Evolutionary conservation across 2,329 filamentous ascomycete species (phyloP).

Genomic region (Fusarium longipes): DNA sequence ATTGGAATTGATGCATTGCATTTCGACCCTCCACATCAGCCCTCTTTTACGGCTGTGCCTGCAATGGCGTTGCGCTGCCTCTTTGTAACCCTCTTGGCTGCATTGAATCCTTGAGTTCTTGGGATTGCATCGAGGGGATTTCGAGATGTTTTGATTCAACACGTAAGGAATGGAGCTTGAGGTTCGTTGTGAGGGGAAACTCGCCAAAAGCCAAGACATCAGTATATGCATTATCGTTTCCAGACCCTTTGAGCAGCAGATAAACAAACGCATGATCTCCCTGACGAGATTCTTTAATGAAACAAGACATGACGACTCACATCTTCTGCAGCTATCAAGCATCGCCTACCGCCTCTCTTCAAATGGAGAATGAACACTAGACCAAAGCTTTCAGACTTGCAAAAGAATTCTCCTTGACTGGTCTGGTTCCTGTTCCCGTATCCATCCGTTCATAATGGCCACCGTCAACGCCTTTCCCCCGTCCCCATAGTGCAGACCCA

Average conservation of each 20-base stretch:
- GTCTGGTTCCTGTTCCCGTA: constrained; percentile 18
- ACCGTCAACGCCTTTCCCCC: constrained; percentile 9
- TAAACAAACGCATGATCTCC: no score
- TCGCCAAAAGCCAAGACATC: background rate
- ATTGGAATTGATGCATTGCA: constrained; percentile 37
- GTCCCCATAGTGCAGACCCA: constrained; percentile 24
- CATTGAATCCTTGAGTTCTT: background rate
- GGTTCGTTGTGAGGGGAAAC: background rate
- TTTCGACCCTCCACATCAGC: constrained; percentile 46
- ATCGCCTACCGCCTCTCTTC: constrained; percentile 10
- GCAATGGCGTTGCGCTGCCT: constrained; percentile 41
- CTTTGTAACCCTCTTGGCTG: constrained; percentile 21
- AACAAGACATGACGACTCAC: constrained; percentile 18
- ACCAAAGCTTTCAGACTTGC: constrained; percentile 1
- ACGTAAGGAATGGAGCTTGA: background rate
- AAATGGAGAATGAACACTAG: constrained; percentile 12
- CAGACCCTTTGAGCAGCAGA: constrained; percentile 16
- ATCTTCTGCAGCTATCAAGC: background rate
- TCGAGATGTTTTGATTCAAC: constrained; percentile 3
- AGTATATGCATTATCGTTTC: background rate
- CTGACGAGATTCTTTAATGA: no score
- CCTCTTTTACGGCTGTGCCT: constrained; percentile 46
- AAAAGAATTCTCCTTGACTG: constrained; percentile 17
- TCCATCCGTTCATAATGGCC: constrained; percentile 5
- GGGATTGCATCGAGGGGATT: background rate